Evolutionary conservation across 2,329 filamentous ascomycete genomes (phyloP).

Genomic region (Aspergillus ochraceus): DNA sequence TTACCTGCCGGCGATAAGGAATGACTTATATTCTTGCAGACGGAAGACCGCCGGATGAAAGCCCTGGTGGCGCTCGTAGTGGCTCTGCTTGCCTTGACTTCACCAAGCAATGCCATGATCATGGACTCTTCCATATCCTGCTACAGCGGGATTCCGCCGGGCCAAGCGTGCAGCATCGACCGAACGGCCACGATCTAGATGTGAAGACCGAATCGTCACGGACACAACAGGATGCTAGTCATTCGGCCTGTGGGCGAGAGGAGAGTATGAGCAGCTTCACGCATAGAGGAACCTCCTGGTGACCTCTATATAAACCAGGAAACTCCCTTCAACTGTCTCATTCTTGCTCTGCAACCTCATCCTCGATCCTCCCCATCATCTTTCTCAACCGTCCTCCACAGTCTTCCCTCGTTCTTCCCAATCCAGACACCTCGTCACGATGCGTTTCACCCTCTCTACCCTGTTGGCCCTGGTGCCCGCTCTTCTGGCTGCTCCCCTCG

Average conservation of each 20-base stretch:
- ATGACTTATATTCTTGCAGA: background rate
- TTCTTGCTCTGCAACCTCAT: background rate
- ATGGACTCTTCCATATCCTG: background rate
- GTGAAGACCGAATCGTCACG: background rate
- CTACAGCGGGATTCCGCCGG: slow-evolving; percentile 22
- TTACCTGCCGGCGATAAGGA: background rate
- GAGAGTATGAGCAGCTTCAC: background rate
- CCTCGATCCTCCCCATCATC: background rate
- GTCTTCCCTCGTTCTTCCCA: background rate
- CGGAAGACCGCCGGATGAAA: background rate
- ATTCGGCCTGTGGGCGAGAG: background rate
- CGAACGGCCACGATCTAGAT: no score
- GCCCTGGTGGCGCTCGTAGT: background rate
- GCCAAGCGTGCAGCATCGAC: slow-evolving; percentile 17
- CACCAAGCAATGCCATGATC: background rate
- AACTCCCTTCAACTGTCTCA: background rate
- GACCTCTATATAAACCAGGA: background rate
- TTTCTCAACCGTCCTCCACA: background rate
- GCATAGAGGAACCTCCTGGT: background rate
- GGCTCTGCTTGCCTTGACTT: background rate
- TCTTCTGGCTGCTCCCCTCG: background rate
- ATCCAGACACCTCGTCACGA: background rate
- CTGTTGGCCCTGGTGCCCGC: background rate
- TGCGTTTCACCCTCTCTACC: background rate
- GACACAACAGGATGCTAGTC: background rate